phyloP scores from a whole-genome alignment of 1,284 basidiomycete species.

The Sporisorium iseilematis-ciliati region DNA sequence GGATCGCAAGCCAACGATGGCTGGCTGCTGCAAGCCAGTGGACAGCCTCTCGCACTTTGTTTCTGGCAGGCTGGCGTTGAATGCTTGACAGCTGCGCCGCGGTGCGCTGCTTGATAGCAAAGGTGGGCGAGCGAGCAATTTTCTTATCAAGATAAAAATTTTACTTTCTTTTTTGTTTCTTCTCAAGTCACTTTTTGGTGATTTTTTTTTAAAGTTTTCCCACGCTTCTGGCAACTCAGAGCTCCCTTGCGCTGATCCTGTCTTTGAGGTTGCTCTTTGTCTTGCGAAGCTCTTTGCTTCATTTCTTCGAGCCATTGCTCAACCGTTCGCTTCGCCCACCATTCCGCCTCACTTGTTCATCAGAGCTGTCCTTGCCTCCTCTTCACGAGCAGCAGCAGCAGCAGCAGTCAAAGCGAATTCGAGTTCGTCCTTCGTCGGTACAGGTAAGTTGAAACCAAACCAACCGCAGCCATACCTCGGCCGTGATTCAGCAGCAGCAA shows the following conservation, averaged over 20 bases:
- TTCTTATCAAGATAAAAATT: not conserved
- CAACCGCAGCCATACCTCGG: slow-evolving; percentile 3
- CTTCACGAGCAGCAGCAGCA: slow-evolving; percentile 38
- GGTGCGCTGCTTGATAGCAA: no score
- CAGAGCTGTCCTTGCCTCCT: slow-evolving; percentile 33
- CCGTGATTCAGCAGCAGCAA: slow-evolving; percentile 11
- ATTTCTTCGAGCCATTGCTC: slow-evolving; percentile 5
- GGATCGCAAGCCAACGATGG: no score
- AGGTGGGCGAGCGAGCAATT: no score
- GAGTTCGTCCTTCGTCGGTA: slow-evolving; percentile 12
- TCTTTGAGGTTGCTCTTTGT: slow-evolving; percentile 3
- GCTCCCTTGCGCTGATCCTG: not conserved
- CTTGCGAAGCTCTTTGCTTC: slow-evolving; percentile 3
- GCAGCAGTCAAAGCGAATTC: slow-evolving; percentile 1
- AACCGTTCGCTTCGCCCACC: slow-evolving; percentile 22
- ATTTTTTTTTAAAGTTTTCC: not conserved
- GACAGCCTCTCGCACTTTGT: no score
- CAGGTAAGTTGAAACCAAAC: slow-evolving; percentile 34
- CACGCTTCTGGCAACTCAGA: not conserved
- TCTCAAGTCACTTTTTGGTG: not conserved
- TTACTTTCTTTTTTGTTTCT: not conserved
- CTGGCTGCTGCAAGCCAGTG: no score
- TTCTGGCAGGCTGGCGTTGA: no score
- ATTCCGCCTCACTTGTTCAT: slow-evolving; percentile 30
- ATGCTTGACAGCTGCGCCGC: no score